These are phyloP conservation scores for Cichorium intybus DNA, from an alignment of 140 eudicot species.

Conservation along the genomic window DNA sequence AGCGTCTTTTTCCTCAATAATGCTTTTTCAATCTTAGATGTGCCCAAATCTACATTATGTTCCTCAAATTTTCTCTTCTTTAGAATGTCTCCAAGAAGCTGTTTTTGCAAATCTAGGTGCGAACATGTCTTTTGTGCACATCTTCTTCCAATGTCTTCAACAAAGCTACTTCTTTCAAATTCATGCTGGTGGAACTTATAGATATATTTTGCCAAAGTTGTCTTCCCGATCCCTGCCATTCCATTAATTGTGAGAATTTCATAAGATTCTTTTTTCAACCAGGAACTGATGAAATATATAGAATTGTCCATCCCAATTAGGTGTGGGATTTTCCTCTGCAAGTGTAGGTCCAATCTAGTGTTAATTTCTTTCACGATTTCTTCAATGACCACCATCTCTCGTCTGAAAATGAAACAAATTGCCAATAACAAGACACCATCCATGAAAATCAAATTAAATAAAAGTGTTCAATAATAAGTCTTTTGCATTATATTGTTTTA, in stretches of 20 bases:
- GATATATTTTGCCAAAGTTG: no score
- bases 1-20: neutral
- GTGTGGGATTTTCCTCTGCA: neutral
- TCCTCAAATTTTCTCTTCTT: no score
- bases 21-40: neutral
- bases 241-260: neutral
- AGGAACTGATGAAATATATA: neutral
- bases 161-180: no score
- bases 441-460: no score
- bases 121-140: neutral
- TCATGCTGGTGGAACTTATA: no score
- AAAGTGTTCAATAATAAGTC: neutral
- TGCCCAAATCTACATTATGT: no score
- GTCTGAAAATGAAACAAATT: neutral
- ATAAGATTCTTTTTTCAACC: constrained; percentile 6
- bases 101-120: neutral
- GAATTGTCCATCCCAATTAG: constrained; percentile 2
- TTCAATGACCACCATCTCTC: constrained; percentile 9
- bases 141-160: neutral
- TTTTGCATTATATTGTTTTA: neutral
- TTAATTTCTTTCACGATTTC: constrained; percentile 5
- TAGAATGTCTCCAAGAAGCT: no score
- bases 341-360: neutral
- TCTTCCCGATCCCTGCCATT: constrained; percentile 14
- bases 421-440: no score